Evolutionary conservation across 768 basidiomycete genomes (phyloP).

Genomic region (Krasilnikovozyma curviuscula): DNA sequence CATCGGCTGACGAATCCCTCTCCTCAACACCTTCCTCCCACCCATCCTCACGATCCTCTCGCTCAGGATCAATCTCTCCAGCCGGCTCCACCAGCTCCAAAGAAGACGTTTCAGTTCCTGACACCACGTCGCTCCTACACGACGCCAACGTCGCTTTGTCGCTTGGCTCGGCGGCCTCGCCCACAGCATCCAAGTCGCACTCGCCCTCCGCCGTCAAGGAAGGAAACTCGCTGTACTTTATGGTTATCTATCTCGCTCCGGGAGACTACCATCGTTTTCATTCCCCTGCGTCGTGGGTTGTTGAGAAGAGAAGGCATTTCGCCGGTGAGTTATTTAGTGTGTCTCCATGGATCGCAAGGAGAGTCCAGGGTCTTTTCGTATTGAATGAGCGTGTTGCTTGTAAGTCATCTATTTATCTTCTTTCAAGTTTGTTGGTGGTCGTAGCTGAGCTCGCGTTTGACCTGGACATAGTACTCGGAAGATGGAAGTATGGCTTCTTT

Average conservation of each 20-base stretch:
- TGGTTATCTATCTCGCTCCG: slow-evolving; percentile 92
- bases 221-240: slow-evolving; percentile 72
- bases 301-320: slow-evolving; percentile 86
- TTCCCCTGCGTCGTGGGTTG: slow-evolving; percentile 87
- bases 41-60: no score
- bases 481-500: slow-evolving; percentile 93
- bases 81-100: background rate
- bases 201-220: slow-evolving; percentile 36
- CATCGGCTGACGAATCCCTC: background rate
- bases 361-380: slow-evolving; percentile 79
- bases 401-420: slow-evolving; percentile 4
- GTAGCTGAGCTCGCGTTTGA: background rate
- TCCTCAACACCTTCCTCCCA: background rate
- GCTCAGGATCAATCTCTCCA: background rate
- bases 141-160: slow-evolving; percentile 52
- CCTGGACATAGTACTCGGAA: slow-evolving; percentile 42
- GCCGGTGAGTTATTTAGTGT: slow-evolving; percentile 94
- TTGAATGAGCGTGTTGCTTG: slow-evolving; percentile 90
- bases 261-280: slow-evolving; percentile 99
- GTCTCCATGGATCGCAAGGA: slow-evolving; percentile 83
- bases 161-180: slow-evolving; percentile 35
- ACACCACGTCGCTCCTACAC: slow-evolving; percentile 43
- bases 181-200: slow-evolving; percentile 2
- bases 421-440: background rate
- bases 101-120: slow-evolving; percentile 6